phyloP scores from a whole-genome alignment of 495 filamentous ascomycete genomes.

The Staphylotrichum tortipilum region DNA sequence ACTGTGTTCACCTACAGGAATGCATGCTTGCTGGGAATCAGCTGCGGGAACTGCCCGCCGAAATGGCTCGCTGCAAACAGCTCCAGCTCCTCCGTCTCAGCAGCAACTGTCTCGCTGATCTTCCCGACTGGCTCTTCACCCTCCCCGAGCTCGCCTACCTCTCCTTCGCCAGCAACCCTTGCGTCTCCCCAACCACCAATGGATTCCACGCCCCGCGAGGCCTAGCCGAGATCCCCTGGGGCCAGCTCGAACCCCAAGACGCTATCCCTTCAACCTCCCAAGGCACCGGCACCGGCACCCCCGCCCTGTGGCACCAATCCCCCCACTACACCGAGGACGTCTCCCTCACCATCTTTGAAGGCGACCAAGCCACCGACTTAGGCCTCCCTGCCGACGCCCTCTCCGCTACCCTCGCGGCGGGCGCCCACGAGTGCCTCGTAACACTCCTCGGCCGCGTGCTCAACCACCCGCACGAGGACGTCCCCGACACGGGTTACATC shows the following conservation, averaged over 20 bases:
- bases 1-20: conserved; percentile 32
- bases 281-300: conserved; percentile 32
- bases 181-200: conserved; percentile 15
- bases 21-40: conserved; percentile 38
- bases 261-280: conserved; percentile 30
- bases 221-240: conserved; percentile 32
- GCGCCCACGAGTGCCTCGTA: conserved; percentile 37
- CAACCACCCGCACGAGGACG: conserved; percentile 28
- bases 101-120: conserved; percentile 26
- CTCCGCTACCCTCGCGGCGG: conserved; percentile 33
- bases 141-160: conserved; percentile 38
- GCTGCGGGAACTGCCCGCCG: conserved; percentile 25
- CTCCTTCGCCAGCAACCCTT: conserved; percentile 40
- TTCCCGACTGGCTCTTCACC: conserved; percentile 36
- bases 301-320: conserved; percentile 26
- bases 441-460: conserved; percentile 34
- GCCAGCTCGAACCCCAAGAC: conserved; percentile 26
- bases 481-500: conserved; percentile 11
- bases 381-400: conserved; percentile 39
- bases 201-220: conserved; percentile 14
- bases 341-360: conserved; percentile 40
- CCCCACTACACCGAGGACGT: conserved; percentile 27
- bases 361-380: conserved; percentile 28
- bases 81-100: conserved; percentile 34
- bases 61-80: conserved; percentile 35